Percentiles rank a stretch among this genome's conserved stretches.
Conservation (phyloP, 1,284 basidiomycete genomes). For the Puccinia triticina region DNA sequence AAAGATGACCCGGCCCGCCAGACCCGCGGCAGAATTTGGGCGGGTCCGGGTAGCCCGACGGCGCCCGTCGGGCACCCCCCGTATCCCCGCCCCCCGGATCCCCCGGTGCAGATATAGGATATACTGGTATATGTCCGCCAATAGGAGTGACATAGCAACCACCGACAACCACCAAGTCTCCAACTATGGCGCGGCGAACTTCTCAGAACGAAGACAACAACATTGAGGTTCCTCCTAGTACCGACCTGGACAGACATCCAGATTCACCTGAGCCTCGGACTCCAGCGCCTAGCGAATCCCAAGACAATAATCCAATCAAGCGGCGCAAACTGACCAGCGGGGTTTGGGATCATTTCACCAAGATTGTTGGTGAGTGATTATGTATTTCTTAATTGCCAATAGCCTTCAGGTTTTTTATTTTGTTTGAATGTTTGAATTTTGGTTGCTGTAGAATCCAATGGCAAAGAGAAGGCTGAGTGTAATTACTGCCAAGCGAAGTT, state of each 20-base stretch:
- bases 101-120: too few species aligned
- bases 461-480: conserved; percentile 5
- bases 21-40: too few species aligned
- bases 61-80: too few species aligned
- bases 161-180: too few species aligned
- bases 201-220: background rate
- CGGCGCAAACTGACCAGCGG: background rate
- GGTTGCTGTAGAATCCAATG: background rate
- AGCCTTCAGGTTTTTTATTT: background rate
- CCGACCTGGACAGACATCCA: background rate
- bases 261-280: background rate
- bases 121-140: too few species aligned
- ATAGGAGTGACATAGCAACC: too few species aligned
- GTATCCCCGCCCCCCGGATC: too few species aligned
- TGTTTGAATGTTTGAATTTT: background rate
- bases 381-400: background rate
- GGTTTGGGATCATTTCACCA: background rate
- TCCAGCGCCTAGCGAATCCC: background rate
- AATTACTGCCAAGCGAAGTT: background rate
- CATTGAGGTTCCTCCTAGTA: background rate
- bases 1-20: too few species aligned
- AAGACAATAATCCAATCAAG: background rate
- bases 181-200: too few species aligned
- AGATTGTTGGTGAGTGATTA: background rate
- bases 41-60: too few species aligned